phyloP scores from a whole-genome alignment of 1,139 yeast genomes.

The Yamadazyma sp. region DNA sequence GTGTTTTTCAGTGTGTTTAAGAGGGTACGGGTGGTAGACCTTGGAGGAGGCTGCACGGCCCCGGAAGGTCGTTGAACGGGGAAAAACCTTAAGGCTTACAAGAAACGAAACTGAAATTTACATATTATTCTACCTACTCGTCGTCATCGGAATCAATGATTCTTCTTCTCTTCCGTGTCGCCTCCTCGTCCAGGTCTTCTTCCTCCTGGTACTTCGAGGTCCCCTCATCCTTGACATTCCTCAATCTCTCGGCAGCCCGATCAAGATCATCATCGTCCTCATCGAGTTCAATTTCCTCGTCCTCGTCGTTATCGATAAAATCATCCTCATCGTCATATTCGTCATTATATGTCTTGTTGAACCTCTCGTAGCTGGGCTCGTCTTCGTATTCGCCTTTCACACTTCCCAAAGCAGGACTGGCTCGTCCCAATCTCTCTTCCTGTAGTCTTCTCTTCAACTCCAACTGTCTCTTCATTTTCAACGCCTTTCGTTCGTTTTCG shows the following conservation, averaged over 20 bases:
- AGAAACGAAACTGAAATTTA: no score
- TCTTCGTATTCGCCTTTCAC: slow-evolving; percentile 19
- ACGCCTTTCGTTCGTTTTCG: slow-evolving; percentile 69
- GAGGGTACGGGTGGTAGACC: no score
- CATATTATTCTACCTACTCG: no score
- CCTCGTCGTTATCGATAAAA: slow-evolving; percentile 44
- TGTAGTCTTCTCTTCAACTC: slow-evolving; percentile 52
- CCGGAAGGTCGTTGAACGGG: no score
- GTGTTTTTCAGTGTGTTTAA: no score
- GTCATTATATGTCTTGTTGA: slow-evolving; percentile 42
- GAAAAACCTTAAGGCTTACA: no score
- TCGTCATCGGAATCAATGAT: slow-evolving; percentile 48
- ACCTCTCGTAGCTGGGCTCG: slow-evolving; percentile 42
- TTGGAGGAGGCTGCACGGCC: no score
- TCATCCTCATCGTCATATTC: slow-evolving; percentile 49
- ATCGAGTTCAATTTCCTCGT: slow-evolving; percentile 54
- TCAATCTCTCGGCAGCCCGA: slow-evolving; percentile 64
- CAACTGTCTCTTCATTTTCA: slow-evolving; percentile 68
- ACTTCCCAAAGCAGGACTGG: slow-evolving; percentile 22
- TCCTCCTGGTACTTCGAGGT: slow-evolving; percentile 42
- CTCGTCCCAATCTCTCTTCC: slow-evolving; percentile 41
- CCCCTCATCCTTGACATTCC: slow-evolving; percentile 58
- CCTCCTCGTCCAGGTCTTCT: slow-evolving; percentile 13
- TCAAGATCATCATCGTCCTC: slow-evolving; percentile 62
- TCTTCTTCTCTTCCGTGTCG: slow-evolving; percentile 38